Percentiles rank a stretch among this genome's conserved stretches.
Conservation (phyloP, 1,284 basidiomycete species). For the Ganoderma sp. region DNA sequence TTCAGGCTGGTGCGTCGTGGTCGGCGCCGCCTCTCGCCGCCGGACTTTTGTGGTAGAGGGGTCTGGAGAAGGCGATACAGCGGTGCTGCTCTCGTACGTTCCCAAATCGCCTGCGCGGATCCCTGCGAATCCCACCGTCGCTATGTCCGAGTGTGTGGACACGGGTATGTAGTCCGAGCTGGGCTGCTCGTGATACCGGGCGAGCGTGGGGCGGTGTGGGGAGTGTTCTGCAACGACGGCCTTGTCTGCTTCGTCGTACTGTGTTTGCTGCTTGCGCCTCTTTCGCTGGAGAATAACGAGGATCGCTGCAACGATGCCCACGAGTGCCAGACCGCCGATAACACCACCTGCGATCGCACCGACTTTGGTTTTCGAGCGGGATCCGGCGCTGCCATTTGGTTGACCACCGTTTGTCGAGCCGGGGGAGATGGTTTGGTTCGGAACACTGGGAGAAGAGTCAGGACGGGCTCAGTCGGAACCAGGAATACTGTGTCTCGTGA, state of each 20-base stretch:
- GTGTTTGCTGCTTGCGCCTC: neutral
- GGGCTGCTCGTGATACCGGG: conserved; percentile 13
- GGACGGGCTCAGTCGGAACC: neutral
- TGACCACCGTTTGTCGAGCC: neutral
- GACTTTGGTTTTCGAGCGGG: neutral
- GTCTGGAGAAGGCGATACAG: neutral
- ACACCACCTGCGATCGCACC: conserved; percentile 32
- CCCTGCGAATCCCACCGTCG: conserved; percentile 12
- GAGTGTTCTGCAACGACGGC: conserved; percentile 11
- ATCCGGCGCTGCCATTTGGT: neutral
- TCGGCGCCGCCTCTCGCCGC: conserved; percentile 20
- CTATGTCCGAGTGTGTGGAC: neutral
- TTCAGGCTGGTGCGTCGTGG: neutral
- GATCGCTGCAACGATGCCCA: conserved; percentile 14
- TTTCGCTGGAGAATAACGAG: conserved; percentile 20
- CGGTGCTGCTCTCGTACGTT: neutral
- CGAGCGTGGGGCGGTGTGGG: conserved; percentile 15
- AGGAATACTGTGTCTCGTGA: neutral
- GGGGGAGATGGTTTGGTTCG: conserved; percentile 28
- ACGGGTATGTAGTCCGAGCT: neutral
- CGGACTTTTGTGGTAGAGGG: conserved; percentile 18
- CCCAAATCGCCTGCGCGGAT: neutral
- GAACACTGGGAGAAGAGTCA: conserved; percentile 20
- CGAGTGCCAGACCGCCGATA: conserved; percentile 24
- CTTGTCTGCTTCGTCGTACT: neutral